Evolutionary conservation across 2,329 filamentous ascomycete genomes (phyloP), one percentile per base, ranked within the genome.

Genomic region (Trichophyton benhamiae): DNA sequence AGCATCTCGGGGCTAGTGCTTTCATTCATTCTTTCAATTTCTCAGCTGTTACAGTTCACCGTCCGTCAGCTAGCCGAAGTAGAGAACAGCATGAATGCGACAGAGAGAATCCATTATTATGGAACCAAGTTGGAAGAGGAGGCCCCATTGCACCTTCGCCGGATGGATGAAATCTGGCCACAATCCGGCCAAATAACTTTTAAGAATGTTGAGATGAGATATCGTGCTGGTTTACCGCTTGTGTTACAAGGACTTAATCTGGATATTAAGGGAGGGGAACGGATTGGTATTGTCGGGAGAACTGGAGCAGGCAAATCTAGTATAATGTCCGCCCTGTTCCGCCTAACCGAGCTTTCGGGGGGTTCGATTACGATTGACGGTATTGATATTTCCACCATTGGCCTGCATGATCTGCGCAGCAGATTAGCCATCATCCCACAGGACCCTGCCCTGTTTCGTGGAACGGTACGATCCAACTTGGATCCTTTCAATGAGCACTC

Each of bases 61-160:
- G 89, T 97, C 17, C 84, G 94, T 17, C 92, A 97, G 74, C 80
- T 96, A 6, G 92, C 92, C 27, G 92, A 96, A 73, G 90, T 97
- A 7, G 92, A 97, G 74, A 97, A 96, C 75, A 90, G 91, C 70
- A 97, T 97, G 92, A 97, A 96, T 72, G 87, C 91, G 0, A 94
- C 95, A 0, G 92, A 97, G 75, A 87, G 94, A 58, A 80, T 97
- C 38, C 85, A 91, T 71, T 90, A 95, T 77, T 97, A 97, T 72
- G 91, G 89, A 60, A 89, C 84, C 0, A 76, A 89, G 67, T 82
- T 99, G 3, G 91, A 95, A 65, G 87, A 96, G 71, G 94, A 97
- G 73, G 89, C 92, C 0, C 89, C 91, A 0, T 79, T 91, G 1
- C 88, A 91, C 68, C 86, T 89, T 38, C 75, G 73, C 49, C 83